Conservation (phyloP, 192 early-diverging fungal genomes). For the Globomyces pollinis-pini region DNA sequence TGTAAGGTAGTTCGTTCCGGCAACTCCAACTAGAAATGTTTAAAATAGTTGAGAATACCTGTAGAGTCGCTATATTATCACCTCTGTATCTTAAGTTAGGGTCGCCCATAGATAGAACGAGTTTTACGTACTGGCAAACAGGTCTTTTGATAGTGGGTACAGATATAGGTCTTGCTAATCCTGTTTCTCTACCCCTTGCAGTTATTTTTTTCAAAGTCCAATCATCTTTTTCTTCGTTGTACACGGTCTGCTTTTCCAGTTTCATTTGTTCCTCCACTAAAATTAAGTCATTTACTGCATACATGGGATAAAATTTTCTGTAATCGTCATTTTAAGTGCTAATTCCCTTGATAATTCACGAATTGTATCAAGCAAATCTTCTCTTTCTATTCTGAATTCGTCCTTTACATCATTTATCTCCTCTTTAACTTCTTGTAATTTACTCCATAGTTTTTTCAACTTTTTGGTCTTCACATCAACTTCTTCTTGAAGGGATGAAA, state of each 20-base stretch:
- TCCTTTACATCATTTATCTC: slow-evolving; percentile 55
- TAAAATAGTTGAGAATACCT: slow-evolving; percentile 18
- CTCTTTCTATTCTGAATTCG: slow-evolving; percentile 50
- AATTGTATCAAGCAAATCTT: slow-evolving; percentile 54
- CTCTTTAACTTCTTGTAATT: slow-evolving; percentile 40
- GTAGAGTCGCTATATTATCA: slow-evolving; percentile 43
- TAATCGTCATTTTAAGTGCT: slow-evolving; percentile 41
- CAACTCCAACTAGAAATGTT: slow-evolving; percentile 34
- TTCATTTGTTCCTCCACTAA: slow-evolving; percentile 40
- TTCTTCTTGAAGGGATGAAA: slow-evolving; percentile 55
- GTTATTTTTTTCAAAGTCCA: slow-evolving; percentile 38
- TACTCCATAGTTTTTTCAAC: slow-evolving; percentile 49
- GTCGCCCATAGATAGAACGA: slow-evolving; percentile 33
- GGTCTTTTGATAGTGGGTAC: slow-evolving; percentile 29
- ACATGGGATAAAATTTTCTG: slow-evolving; percentile 57
- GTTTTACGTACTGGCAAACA: slow-evolving; percentile 41
- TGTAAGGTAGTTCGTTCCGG: slow-evolving; percentile 36
- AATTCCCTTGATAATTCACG: slow-evolving; percentile 50
- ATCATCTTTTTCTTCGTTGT: slow-evolving; percentile 47
- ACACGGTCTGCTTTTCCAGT: slow-evolving; percentile 39
- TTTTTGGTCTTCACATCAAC: slow-evolving; percentile 58
- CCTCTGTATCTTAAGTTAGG: slow-evolving; percentile 25
- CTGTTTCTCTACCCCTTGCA: slow-evolving; percentile 27
- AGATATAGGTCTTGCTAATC: slow-evolving; percentile 32
- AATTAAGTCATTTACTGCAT: too few relatives aligned